Evolutionary conservation across 73 alveolate genomes (phyloP).

Genomic region (Symbiodinium pilosum): DNA sequence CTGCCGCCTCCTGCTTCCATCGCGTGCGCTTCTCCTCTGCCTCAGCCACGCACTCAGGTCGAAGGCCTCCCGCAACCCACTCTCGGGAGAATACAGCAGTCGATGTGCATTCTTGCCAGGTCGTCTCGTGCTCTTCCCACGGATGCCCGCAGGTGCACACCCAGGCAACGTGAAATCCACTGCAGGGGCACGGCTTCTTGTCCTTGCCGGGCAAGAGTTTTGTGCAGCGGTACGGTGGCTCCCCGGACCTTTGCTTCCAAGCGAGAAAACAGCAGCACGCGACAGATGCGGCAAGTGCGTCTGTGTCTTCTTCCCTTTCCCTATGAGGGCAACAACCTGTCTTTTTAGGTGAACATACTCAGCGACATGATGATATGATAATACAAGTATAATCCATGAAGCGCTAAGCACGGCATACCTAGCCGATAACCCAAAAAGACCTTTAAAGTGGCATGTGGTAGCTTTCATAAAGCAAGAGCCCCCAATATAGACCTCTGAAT

Average conservation of each 20-base stretch:
- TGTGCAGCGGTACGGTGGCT: conserved; percentile 53
- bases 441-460: too few species aligned
- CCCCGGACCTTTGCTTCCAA: neutral
- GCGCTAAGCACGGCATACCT: too few species aligned
- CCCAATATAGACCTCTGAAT: too few species aligned
- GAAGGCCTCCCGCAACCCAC: conserved; percentile 34
- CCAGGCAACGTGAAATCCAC: conserved; percentile 69
- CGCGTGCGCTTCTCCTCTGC: conserved; percentile 87
- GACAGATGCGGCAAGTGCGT: too few species aligned
- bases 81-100: neutral
- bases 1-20: conserved; percentile 39
- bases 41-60: conserved; percentile 91
- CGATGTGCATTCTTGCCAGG: conserved; percentile 38
- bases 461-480: too few species aligned
- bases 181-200: conserved; percentile 88
- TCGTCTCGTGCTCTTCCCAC: conserved; percentile 56
- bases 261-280: too few species aligned
- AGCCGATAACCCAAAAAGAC: too few species aligned
- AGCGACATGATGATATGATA: too few species aligned
- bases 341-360: too few species aligned
- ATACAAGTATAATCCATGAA: too few species aligned
- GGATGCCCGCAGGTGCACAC: conserved; percentile 82
- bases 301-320: too few species aligned
- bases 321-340: too few species aligned
- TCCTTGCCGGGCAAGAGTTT: conserved; percentile 70